These are phyloP conservation scores for Funneliformis geosporum DNA, from an alignment of 192 early-diverging fungal genomes.

Conservation along the genomic window DNA sequence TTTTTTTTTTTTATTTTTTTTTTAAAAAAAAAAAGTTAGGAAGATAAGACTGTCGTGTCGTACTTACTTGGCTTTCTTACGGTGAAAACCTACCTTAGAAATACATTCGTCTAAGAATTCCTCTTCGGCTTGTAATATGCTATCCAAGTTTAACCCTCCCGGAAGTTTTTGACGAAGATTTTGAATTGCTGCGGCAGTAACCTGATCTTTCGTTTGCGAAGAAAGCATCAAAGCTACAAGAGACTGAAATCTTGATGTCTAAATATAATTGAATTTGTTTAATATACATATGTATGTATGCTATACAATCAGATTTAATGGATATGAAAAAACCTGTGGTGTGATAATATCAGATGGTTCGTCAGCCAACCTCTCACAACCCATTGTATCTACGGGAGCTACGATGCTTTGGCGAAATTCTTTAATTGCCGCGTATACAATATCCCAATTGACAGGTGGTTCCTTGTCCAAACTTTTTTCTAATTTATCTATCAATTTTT, in stretches of 20 bases:
- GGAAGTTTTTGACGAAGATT: slow-evolving; percentile 62
- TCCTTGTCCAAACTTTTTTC: neutral
- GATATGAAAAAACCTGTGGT: slow-evolving; percentile 35
- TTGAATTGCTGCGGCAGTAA: slow-evolving; percentile 77
- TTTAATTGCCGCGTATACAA: slow-evolving; percentile 50
- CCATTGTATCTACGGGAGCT: slow-evolving; percentile 90
- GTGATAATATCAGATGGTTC: slow-evolving; percentile 38
- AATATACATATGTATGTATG: neutral
- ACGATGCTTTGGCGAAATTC: slow-evolving; percentile 62
- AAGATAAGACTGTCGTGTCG: too few species aligned
- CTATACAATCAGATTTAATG: neutral
- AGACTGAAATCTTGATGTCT: slow-evolving; percentile 79
- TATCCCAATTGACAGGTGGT: slow-evolving; percentile 15
- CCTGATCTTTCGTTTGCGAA: slow-evolving; percentile 90
- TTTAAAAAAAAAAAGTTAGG: slow-evolving; percentile 27
- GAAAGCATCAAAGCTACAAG: slow-evolving; percentile 87
- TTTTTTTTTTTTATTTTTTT: too few species aligned
- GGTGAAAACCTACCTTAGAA: slow-evolving; percentile 86
- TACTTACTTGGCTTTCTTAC: slow-evolving; percentile 68
- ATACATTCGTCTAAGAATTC: slow-evolving; percentile 73
- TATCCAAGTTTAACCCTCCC: slow-evolving; percentile 69
- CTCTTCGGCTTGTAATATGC: slow-evolving; percentile 61
- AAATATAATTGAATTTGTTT: neutral
- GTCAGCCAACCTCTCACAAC: slow-evolving; percentile 75
- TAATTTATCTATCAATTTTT: neutral